Evolutionary conservation across 306 rosid genomes (phyloP).

Genomic region (Vachellia pachyceras): DNA sequence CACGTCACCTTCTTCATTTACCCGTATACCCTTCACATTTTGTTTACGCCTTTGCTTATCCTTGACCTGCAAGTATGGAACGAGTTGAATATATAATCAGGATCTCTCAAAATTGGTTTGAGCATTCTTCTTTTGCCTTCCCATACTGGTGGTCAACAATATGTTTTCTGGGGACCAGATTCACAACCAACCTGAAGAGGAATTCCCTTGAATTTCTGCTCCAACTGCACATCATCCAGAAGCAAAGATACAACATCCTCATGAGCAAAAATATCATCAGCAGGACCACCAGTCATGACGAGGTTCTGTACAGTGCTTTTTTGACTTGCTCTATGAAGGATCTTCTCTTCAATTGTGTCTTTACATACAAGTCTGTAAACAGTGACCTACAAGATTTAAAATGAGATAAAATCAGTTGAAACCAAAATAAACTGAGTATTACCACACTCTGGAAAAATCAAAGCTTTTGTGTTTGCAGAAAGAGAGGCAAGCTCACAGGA

Average conservation of each 20-base stretch:
- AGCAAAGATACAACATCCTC: slow-evolving; percentile 97
- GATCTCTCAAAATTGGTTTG: slow-evolving; percentile 23
- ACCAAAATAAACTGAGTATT: not conserved
- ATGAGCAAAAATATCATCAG: slow-evolving; percentile 94
- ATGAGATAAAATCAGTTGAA: slow-evolving; percentile 31
- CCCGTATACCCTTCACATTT: slow-evolving; percentile 66
- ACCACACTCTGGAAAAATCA: not conserved
- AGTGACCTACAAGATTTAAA: slow-evolving; percentile 67
- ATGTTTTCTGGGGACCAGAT: slow-evolving; percentile 20
- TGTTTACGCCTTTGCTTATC: slow-evolving; percentile 87
- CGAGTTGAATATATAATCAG: slow-evolving; percentile 26
- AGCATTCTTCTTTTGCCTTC: slow-evolving; percentile 18
- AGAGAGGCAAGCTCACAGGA: slow-evolving; percentile 30
- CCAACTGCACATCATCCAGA: slow-evolving; percentile 93
- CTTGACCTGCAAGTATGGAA: slow-evolving; percentile 60
- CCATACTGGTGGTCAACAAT: not conserved
- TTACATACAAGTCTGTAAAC: slow-evolving; percentile 96
- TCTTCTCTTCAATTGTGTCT: slow-evolving; percentile 99
- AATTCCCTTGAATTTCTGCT: slow-evolving; percentile 84
- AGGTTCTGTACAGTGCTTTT: slow-evolving; percentile 98
- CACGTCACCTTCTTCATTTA: slow-evolving; percentile 94
- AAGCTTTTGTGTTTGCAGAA: slow-evolving; percentile 26
- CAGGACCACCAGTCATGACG: slow-evolving; percentile 98
- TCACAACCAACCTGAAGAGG: slow-evolving; percentile 74
- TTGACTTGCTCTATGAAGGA: slow-evolving; percentile 95